Evolutionary conservation across 1,284 basidiomycete species (phyloP).

Genomic region (Sporisorium reilianum): DNA sequence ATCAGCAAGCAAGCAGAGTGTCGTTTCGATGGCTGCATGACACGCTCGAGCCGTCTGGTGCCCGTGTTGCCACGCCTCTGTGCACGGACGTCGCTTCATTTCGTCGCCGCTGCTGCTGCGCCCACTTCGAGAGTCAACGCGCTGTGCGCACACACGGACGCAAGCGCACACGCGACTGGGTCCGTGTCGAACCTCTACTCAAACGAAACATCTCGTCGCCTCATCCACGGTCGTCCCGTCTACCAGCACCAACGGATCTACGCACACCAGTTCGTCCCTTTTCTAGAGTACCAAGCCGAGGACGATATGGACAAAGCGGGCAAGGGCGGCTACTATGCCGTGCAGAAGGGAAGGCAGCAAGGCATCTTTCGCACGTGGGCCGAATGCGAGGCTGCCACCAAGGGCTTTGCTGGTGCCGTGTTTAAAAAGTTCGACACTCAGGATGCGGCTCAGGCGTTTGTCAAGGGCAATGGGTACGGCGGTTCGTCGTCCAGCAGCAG

Average conservation of each 20-base stretch:
- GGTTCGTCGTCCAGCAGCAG: too few species aligned
- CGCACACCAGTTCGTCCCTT: conserved; percentile 6
- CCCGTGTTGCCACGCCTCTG: conserved; percentile 9
- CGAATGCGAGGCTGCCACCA: conserved; percentile 76
- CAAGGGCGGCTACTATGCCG: conserved; percentile 53
- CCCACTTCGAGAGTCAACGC: conserved; percentile 2
- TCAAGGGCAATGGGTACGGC: conserved; percentile 24
- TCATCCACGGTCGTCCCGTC: background rate
- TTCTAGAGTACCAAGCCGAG: background rate
- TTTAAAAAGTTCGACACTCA: conserved; percentile 76
- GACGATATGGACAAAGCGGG: conserved; percentile 27
- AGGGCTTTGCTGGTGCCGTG: conserved; percentile 74
- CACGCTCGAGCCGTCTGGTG: background rate
- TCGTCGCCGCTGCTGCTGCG: background rate
- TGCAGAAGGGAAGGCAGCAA: conserved; percentile 53
- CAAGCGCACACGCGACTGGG: background rate
- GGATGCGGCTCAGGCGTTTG: conserved; percentile 72
- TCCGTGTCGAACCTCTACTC: background rate
- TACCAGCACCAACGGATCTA: conserved; percentile 1
- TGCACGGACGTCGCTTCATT: conserved; percentile 23
- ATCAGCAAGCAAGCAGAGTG: background rate
- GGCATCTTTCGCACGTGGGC: conserved; percentile 67
- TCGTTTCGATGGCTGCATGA: conserved; percentile 13
- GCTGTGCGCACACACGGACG: background rate
- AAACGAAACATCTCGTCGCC: background rate